A percentile compares a stretch with the other conserved stretches of the same genome.
phyloP scores from a whole-genome alignment of 164 flowering plant species.

The Annona squamosa region DNA sequence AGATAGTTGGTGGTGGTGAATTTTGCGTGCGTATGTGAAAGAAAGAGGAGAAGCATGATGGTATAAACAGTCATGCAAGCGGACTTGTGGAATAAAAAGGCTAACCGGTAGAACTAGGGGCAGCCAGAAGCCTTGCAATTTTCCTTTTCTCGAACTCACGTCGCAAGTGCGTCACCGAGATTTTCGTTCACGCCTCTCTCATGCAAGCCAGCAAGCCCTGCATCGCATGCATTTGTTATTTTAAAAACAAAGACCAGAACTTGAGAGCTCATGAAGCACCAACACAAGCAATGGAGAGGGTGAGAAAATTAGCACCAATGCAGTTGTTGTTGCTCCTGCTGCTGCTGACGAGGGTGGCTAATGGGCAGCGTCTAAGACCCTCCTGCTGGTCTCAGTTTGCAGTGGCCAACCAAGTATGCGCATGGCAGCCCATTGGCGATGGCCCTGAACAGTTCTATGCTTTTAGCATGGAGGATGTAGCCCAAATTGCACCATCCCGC shows the following conservation, averaged over 20 bases:
- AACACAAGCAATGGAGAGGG: background rate
- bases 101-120: too few relatives aligned
- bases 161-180: background rate
- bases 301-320: background rate
- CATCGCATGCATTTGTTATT: background rate
- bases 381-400: background rate
- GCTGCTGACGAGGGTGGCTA: background rate
- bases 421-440: background rate
- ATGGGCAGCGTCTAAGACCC: background rate
- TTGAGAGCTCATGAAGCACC: background rate
- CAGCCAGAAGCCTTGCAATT: too few relatives aligned
- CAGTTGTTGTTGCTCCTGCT: background rate
- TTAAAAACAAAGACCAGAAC: background rate
- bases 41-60: too few relatives aligned
- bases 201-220: background rate
- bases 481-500: background rate
- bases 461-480: background rate
- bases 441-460: background rate
- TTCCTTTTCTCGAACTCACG: background rate
- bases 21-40: too few relatives aligned
- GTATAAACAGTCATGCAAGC: too few relatives aligned
- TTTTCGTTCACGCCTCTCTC: background rate
- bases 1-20: too few relatives aligned
- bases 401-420: background rate
- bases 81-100: too few relatives aligned